phyloP scores from a whole-genome alignment of 441 rosid genomes.

The Codiaeum variegatum region DNA sequence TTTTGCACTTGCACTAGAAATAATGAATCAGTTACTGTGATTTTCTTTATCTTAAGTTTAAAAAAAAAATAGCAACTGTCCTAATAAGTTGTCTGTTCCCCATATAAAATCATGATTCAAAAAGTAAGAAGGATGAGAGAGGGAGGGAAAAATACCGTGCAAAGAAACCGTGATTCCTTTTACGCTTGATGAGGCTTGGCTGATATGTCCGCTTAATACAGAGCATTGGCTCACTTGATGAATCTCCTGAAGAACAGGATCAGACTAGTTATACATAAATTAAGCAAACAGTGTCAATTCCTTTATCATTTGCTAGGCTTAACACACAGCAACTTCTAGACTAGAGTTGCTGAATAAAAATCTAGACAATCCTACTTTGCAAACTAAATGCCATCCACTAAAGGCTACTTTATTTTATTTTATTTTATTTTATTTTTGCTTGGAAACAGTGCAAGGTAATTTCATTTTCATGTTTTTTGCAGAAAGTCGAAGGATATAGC shows the following conservation, averaged over 20 bases:
- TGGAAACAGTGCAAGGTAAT: neutral
- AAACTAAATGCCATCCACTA: neutral
- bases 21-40: neutral
- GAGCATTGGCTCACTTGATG: constrained; percentile 69
- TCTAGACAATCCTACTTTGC: neutral
- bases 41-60: neutral
- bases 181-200: constrained; percentile 75
- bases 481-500: neutral
- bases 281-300: neutral
- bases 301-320: neutral
- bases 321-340: neutral
- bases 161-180: constrained; percentile 87
- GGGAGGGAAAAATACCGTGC: constrained; percentile 55
- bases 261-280: constrained; percentile 11
- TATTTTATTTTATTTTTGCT: too few relatives aligned
- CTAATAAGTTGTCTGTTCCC: neutral
- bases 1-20: neutral
- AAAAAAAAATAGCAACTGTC: neutral
- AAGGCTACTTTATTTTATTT: neutral
- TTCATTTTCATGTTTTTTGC: neutral
- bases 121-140: neutral
- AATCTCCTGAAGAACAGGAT: constrained; percentile 42
- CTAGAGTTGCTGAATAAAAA: neutral
- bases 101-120: neutral
- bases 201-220: constrained; percentile 78